phyloP scores from a whole-genome alignment of 352 stramenopile species.

The Pythium rhizo-oryzae region DNA sequence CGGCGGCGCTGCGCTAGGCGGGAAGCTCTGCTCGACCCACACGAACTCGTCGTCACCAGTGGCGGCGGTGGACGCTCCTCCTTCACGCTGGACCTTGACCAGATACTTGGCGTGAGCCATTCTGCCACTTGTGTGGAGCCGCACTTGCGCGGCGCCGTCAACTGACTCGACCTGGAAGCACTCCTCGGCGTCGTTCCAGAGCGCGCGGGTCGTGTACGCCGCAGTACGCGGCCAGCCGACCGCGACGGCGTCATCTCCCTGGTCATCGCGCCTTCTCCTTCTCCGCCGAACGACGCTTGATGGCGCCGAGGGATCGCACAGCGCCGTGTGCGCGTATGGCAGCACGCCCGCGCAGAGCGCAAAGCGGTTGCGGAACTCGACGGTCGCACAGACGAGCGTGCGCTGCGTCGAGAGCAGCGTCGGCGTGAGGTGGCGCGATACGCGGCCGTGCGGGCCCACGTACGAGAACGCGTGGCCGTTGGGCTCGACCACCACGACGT shows the following conservation, averaged over 20 bases:
- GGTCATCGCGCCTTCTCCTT: neutral
- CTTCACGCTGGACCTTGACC: constrained; percentile 28
- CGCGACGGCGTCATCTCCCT: neutral
- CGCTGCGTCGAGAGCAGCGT: constrained; percentile 53
- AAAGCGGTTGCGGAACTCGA: constrained; percentile 62
- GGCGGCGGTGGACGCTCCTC: neutral
- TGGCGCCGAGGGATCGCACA: neutral
- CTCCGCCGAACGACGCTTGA: neutral
- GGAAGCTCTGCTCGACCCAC: constrained; percentile 51
- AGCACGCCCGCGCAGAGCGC: constrained; percentile 24
- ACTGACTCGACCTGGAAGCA: constrained; percentile 68
- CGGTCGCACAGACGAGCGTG: constrained; percentile 39
- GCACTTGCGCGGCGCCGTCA: constrained; percentile 53
- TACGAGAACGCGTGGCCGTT: constrained; percentile 65
- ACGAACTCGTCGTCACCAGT: constrained; percentile 15
- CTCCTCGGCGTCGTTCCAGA: constrained; percentile 34
- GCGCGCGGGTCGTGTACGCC: constrained; percentile 31
- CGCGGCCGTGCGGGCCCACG: constrained; percentile 46
- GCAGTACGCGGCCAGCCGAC: constrained; percentile 24
- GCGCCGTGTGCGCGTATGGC: constrained; percentile 50
- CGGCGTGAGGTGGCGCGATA: constrained; percentile 60
- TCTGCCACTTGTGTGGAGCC: constrained; percentile 19
- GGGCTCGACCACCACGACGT: constrained; percentile 62
- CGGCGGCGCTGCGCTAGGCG: constrained; percentile 30
- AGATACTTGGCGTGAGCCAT: constrained; percentile 17